Conservation (phyloP, 305 asterid genomes). For the Fraxinus latifolia region DNA sequence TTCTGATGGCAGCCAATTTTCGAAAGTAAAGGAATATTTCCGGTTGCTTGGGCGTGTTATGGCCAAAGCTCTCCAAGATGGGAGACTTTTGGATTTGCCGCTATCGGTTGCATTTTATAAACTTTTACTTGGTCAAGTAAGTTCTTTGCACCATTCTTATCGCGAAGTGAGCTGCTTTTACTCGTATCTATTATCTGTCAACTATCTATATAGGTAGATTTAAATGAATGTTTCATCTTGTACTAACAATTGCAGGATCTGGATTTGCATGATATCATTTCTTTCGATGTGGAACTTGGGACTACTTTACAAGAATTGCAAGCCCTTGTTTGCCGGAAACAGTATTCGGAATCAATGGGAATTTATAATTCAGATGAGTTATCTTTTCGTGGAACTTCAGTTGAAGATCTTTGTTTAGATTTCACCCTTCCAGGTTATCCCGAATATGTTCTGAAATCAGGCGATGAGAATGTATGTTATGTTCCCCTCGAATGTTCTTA, state of each 20-base stretch:
- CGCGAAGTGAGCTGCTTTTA: neutral
- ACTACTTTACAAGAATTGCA: slow-evolving; percentile 87
- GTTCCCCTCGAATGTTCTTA: neutral
- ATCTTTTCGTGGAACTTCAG: slow-evolving; percentile 64
- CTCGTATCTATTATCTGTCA: neutral
- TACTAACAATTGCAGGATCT: slow-evolving; percentile 57
- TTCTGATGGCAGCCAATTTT: slow-evolving; percentile 61
- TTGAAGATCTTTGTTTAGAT: slow-evolving; percentile 90
- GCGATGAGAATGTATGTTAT: slow-evolving; percentile 61
- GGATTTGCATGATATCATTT: slow-evolving; percentile 79
- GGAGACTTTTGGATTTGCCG: slow-evolving; percentile 93
- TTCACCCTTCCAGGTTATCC: slow-evolving; percentile 93
- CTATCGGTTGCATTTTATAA: slow-evolving; percentile 81
- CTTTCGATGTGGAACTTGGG: slow-evolving; percentile 78
- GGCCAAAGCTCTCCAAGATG: slow-evolving; percentile 99
- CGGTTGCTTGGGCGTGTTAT: slow-evolving; percentile 85
- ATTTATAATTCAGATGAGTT: slow-evolving; percentile 50
- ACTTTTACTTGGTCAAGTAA: slow-evolving; percentile 81
- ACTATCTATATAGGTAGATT: slow-evolving; percentile 2
- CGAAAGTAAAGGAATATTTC: slow-evolving; percentile 64
- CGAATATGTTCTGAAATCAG: slow-evolving; percentile 68
- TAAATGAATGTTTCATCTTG: slow-evolving; percentile 14
- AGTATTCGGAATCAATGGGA: slow-evolving; percentile 58
- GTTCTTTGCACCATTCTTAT: slow-evolving; percentile 20
- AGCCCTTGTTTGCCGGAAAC: slow-evolving; percentile 73